phyloP scores from a whole-genome alignment of 805 yeast genomes.

The Candida corydali region DNA sequence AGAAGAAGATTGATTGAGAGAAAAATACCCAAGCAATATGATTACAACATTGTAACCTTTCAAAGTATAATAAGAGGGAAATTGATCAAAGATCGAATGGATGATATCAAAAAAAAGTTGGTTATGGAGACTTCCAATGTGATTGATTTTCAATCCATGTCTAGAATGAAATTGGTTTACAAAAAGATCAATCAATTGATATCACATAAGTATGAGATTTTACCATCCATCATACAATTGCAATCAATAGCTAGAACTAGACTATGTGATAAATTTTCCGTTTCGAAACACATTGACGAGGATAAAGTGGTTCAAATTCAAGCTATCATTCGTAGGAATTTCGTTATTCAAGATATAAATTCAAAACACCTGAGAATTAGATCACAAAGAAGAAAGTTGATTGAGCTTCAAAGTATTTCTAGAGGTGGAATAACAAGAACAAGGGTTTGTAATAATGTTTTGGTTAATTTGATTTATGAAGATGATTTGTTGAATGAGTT shows the following conservation, averaged over 20 bases:
- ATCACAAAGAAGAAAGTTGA: slow-evolving; percentile 8
- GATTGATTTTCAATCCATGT: slow-evolving; percentile 36
- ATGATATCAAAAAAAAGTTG: slow-evolving; percentile 10
- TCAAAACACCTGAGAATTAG: slow-evolving; percentile 7
- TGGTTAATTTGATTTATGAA: slow-evolving; percentile 38
- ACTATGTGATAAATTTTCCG: slow-evolving; percentile 16
- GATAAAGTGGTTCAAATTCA: slow-evolving; percentile 30
- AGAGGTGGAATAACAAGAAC: slow-evolving; percentile 45
- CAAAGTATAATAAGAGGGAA: slow-evolving; percentile 45
- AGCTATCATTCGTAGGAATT: slow-evolving; percentile 34
- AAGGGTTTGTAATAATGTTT: slow-evolving; percentile 37
- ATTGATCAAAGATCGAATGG: slow-evolving; percentile 20
- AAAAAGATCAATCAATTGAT: slow-evolving; percentile 18
- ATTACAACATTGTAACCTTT: slow-evolving; percentile 21
- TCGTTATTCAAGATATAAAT: slow-evolving; percentile 23
- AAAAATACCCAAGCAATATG: slow-evolving; percentile 9
- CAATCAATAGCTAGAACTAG: slow-evolving; percentile 29
- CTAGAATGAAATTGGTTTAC: slow-evolving; percentile 19
- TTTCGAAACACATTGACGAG: slow-evolving; percentile 15
- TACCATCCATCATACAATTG: slow-evolving; percentile 18
- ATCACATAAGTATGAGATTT: slow-evolving; percentile 18
- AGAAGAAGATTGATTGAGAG: slow-evolving; percentile 20
- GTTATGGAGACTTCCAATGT: slow-evolving; percentile 14
- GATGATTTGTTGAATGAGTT: slow-evolving; percentile 35
- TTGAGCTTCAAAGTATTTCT: slow-evolving; percentile 40